Conservation (phyloP, 768 basidiomycete species). For the Suillus spraguei region DNA sequence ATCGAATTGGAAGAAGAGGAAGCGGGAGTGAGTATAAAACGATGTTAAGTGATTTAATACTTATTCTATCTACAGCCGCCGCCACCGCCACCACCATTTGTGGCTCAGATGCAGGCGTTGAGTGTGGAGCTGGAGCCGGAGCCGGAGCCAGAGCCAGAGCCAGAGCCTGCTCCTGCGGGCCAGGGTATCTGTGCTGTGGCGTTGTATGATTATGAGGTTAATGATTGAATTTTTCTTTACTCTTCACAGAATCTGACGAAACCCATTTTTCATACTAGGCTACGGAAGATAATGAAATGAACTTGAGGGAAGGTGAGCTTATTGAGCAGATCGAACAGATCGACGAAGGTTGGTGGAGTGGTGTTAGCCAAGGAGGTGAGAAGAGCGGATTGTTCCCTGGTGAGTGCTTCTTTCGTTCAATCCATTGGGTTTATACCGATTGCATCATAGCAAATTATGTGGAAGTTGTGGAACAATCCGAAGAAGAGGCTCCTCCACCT, state of each 20-base stretch:
- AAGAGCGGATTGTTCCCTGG: constrained; percentile 87
- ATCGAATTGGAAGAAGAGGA: constrained; percentile 21
- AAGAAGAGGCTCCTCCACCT: constrained; percentile 50
- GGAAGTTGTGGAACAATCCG: constrained; percentile 61
- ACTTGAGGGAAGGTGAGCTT: constrained; percentile 75
- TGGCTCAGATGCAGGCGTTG: constrained; percentile 33
- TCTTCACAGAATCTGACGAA: background rate
- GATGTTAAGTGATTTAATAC: constrained; percentile 9
- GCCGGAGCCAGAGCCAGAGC: constrained; percentile 31
- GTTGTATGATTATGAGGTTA: constrained; percentile 76
- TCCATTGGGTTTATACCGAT: background rate
- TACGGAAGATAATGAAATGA: constrained; percentile 86
- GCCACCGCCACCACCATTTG: constrained; percentile 39
- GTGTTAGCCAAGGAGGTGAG: constrained; percentile 61
- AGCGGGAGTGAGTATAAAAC: constrained; percentile 10
- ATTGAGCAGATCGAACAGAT: constrained; percentile 83
- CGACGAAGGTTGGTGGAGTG: constrained; percentile 94
- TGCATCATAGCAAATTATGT: constrained; percentile 76
- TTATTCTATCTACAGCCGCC: constrained; percentile 20
- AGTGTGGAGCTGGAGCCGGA: no score
- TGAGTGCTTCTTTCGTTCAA: constrained; percentile 29
- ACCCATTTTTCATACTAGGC: constrained; percentile 43
- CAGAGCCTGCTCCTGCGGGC: constrained; percentile 22
- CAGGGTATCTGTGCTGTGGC: constrained; percentile 73
- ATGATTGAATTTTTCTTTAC: background rate